Evolutionary conservation across 2,329 filamentous ascomycete genomes (phyloP).

Genomic region (Nannizziopsis arthrosporioides): DNA sequence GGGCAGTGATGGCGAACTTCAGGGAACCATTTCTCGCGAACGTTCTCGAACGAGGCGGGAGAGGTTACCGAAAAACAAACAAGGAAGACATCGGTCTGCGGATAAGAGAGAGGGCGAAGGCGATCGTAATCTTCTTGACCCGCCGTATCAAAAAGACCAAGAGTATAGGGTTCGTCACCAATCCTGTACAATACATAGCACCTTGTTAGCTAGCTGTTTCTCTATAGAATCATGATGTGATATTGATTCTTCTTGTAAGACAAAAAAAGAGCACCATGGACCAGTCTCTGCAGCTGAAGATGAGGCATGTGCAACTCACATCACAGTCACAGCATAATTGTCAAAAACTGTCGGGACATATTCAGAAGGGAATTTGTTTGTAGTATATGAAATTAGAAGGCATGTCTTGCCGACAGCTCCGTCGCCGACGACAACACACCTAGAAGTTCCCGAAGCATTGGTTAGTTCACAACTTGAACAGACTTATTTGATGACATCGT

Average conservation of each 20-base stretch:
- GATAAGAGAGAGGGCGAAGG: constrained; percentile 96
- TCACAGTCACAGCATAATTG: constrained; percentile 99
- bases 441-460: constrained; percentile 29
- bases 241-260: too few relatives aligned
- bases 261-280: neutral
- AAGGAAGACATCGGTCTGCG: constrained; percentile 97
- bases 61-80: constrained; percentile 99
- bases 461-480: neutral
- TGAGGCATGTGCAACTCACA: constrained; percentile 57
- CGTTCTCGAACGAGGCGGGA: constrained; percentile 98
- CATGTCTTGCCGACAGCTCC: constrained; percentile 99
- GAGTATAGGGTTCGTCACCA: constrained; percentile 93
- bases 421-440: constrained; percentile 97
- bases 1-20: constrained; percentile 98
- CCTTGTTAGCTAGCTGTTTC: neutral
- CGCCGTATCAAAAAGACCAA: constrained; percentile 95
- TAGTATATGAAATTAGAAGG: constrained; percentile 97
- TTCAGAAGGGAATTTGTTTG: constrained; percentile 99
- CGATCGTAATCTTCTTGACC: constrained; percentile 99
- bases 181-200: constrained; percentile 55
- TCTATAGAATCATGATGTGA: too few relatives aligned
- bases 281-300: neutral
- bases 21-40: constrained; percentile 96
- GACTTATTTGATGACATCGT: neutral
- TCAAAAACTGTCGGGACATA: constrained; percentile 99